These are phyloP conservation scores for Trifolium dubium DNA, from an alignment of 306 rosid species.

Conservation along the genomic window DNA sequence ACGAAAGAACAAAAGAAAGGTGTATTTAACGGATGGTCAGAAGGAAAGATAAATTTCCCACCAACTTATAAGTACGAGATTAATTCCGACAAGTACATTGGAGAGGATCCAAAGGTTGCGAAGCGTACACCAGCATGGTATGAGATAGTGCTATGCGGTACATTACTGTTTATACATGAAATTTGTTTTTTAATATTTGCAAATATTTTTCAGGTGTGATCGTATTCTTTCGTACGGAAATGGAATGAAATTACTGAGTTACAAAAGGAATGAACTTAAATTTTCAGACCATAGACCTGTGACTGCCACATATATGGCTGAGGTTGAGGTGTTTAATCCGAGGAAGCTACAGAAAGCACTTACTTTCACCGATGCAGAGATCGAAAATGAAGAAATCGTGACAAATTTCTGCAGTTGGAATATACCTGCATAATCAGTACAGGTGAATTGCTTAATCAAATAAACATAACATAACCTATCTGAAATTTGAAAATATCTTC, in stretches of 20 bases:
- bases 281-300: conserved; percentile 96
- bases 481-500: too few relatives aligned
- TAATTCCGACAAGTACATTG: conserved; percentile 74
- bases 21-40: conserved; percentile 88
- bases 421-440: conserved; percentile 42
- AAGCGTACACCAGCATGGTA: conserved; percentile 96
- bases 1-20: conserved; percentile 65
- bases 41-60: conserved; percentile 70
- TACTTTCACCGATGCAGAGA: conserved; percentile 83
- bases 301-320: conserved; percentile 77
- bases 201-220: conserved; percentile 74
- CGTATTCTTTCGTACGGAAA: conserved; percentile 78
- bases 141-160: conserved; percentile 25
- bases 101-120: conserved; percentile 76
- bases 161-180: neutral
- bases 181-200: conserved; percentile 4
- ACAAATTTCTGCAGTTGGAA: conserved; percentile 47
- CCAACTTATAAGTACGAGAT: conserved; percentile 88
- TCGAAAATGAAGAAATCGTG: conserved; percentile 59
- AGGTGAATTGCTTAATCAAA: conserved; percentile 40
- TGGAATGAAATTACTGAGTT: conserved; percentile 66
- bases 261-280: conserved; percentile 68
- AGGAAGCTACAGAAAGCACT: conserved; percentile 84
- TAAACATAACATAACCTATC: too few relatives aligned
- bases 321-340: conserved; percentile 83